A percentile compares a stretch with the other conserved stretches of the same genome.
Conservation (phyloP, 1,284 basidiomycete species). For the Xanthoconium separans region DNA sequence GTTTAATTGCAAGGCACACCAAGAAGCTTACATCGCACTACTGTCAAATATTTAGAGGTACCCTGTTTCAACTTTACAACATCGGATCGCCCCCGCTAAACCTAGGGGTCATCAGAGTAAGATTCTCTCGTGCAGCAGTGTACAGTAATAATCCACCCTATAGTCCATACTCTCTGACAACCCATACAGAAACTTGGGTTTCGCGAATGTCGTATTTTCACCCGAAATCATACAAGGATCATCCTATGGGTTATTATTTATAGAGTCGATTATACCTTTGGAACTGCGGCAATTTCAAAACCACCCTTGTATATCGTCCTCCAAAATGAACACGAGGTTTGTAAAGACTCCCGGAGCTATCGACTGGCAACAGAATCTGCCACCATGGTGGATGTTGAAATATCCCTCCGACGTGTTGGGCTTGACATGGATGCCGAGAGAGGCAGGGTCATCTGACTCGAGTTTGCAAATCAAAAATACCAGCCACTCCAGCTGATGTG, state of each 20-base stretch:
- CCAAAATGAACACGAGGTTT: not conserved
- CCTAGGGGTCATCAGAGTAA: not conserved
- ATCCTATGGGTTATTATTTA: no score
- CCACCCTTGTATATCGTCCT: not conserved
- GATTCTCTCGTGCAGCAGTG: no score
- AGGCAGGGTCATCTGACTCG: no score
- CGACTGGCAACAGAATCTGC: no score
- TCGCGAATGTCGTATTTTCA: no score
- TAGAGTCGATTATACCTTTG: not conserved
- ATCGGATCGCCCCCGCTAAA: not conserved
- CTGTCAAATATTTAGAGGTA: not conserved
- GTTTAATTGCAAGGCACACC: conserved; percentile 6
- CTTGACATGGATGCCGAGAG: not conserved
- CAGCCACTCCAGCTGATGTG: not conserved
- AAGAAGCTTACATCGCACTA: not conserved
- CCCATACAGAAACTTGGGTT: no score
- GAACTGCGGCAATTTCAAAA: not conserved
- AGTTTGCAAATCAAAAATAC: no score
- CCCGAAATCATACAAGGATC: no score
- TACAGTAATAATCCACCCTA: no score
- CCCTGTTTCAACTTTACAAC: not conserved
- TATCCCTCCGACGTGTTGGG: no score
- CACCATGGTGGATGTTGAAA: no score
- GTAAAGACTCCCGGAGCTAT: not conserved
- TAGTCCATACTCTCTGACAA: no score